These are phyloP conservation scores for Scedosporium apiospermum DNA, from an alignment of 2,329 filamentous ascomycete species.

Conservation along the genomic window DNA sequence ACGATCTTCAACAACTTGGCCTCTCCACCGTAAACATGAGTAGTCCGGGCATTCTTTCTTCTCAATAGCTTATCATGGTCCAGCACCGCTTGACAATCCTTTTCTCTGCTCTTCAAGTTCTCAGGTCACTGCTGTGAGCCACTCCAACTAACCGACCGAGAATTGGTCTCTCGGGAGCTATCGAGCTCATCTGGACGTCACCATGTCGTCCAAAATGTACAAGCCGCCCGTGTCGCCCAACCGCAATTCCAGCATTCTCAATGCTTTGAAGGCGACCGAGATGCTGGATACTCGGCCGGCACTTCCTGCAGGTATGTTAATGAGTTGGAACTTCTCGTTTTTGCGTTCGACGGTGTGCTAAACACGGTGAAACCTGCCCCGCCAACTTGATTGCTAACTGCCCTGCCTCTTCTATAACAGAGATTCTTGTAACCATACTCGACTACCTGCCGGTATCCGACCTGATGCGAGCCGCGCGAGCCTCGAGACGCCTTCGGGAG, in stretches of 20 bases:
- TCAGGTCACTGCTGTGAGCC: background rate
- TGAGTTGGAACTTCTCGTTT: background rate
- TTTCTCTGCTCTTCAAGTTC: background rate
- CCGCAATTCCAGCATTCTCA: conserved; percentile 50
- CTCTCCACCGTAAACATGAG: background rate
- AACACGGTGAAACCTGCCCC: no score
- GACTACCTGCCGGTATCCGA: conserved; percentile 82
- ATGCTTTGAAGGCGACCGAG: conserved; percentile 68
- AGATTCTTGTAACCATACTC: conserved; percentile 80
- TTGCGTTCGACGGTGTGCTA: background rate
- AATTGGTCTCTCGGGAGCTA: background rate
- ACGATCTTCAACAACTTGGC: background rate
- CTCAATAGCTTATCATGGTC: background rate
- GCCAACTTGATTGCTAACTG: conserved; percentile 10
- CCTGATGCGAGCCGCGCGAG: conserved; percentile 74
- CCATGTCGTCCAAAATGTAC: conserved; percentile 24
- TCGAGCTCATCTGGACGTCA: background rate
- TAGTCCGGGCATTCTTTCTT: background rate
- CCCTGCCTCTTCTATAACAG: conserved; percentile 30
- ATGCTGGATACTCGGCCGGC: conserved; percentile 70
- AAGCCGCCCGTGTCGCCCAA: conserved; percentile 30
- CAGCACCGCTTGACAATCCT: background rate
- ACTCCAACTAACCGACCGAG: background rate
- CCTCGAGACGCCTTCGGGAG: conserved; percentile 80
- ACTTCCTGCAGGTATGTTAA: conserved; percentile 64